Evolutionary conservation across 305 asterid species (phyloP).

Genomic region (Rubia peregrina): DNA sequence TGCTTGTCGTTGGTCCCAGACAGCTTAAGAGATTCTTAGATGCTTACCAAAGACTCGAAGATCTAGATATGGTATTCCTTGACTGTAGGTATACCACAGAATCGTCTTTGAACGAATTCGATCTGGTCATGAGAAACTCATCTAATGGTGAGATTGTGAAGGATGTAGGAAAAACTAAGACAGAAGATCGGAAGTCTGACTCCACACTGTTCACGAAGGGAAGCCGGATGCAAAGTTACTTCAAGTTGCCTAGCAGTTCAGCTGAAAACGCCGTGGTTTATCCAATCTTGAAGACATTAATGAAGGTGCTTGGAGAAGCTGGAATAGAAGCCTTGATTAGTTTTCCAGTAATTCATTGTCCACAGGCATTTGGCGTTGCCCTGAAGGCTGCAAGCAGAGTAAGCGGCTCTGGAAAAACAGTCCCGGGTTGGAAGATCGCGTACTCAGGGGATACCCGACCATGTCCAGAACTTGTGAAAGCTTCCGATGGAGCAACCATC

Average conservation of each 20-base stretch:
- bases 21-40: constrained; percentile 77
- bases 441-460: constrained; percentile 96
- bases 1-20: constrained; percentile 72
- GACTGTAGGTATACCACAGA: constrained; percentile 69
- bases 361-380: constrained; percentile 66
- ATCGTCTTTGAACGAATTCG: constrained; percentile 36
- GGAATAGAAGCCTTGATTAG: constrained; percentile 64
- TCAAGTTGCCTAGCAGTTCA: constrained; percentile 47
- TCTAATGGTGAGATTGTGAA: constrained; percentile 4
- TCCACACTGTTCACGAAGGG: constrained; percentile 51
- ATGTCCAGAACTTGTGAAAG: constrained; percentile 69
- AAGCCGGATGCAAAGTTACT: constrained; percentile 64
- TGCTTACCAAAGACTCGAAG: constrained; percentile 88
- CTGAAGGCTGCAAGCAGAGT: constrained; percentile 53
- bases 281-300: constrained; percentile 41
- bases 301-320: constrained; percentile 49
- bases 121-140: constrained; percentile 10
- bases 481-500: constrained; percentile 69
- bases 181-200: constrained; percentile 22
- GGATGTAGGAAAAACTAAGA: constrained; percentile 16
- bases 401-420: constrained; percentile 43
- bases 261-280: constrained; percentile 31
- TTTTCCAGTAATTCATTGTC: constrained; percentile 82
- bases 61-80: constrained; percentile 83
- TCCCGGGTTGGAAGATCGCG: constrained; percentile 88